phyloP scores from a whole-genome alignment of 2,329 filamentous ascomycete genomes.

The Penicillium digitatum region DNA sequence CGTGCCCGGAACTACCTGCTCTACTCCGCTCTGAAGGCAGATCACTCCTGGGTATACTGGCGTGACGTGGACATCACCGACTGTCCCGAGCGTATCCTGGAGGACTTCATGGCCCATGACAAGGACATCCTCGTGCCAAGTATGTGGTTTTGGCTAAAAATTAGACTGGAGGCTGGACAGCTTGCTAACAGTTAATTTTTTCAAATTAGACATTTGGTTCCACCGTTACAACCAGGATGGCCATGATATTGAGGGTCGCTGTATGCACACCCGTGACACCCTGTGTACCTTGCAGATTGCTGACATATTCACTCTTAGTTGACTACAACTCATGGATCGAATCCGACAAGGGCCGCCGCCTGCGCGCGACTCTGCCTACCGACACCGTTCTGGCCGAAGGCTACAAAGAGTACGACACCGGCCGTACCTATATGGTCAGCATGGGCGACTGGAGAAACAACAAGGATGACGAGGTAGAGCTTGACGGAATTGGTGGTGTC shows the following conservation, averaged over 20 bases:
- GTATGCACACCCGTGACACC: conserved; percentile 51
- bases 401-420: conserved; percentile 90
- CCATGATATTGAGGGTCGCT: conserved; percentile 88
- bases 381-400: conserved; percentile 87
- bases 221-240: conserved; percentile 72
- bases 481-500: conserved; percentile 94
- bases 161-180: neutral
- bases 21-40: conserved; percentile 75
- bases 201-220: conserved; percentile 90
- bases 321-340: conserved; percentile 99
- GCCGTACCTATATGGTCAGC: conserved; percentile 79
- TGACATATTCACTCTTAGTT: conserved; percentile 51
- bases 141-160: conserved; percentile 50
- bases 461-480: conserved; percentile 85
- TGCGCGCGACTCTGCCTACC: conserved; percentile 69
- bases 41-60: conserved; percentile 99
- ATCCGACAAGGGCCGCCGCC: conserved; percentile 74
- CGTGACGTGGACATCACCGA: conserved; percentile 95
- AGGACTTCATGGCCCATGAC: conserved; percentile 94
- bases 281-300: conserved; percentile 9
- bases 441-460: conserved; percentile 92
- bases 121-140: conserved; percentile 91
- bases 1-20: conserved; percentile 89
- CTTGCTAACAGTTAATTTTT: conserved; percentile 15
- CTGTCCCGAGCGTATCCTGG: conserved; percentile 78